These are phyloP conservation scores for Sugiyamaella boreocaroliniensis DNA, from an alignment of 805 yeast genomes.

Conservation along the genomic window DNA sequence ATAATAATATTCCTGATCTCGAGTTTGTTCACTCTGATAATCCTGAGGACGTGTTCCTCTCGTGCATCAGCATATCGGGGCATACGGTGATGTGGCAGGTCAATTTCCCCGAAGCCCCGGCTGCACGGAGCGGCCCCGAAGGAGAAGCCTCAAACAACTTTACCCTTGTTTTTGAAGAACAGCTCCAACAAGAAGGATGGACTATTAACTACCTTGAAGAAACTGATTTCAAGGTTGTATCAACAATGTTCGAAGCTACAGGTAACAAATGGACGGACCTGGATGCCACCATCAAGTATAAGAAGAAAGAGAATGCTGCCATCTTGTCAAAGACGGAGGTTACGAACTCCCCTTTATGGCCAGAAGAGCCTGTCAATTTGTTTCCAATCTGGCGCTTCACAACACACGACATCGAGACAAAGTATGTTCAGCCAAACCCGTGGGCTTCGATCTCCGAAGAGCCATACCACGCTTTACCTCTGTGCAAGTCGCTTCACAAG, in stretches of 20 bases:
- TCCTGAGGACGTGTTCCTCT: slow-evolving; percentile 25
- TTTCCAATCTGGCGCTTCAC: slow-evolving; percentile 20
- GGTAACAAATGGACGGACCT: slow-evolving; percentile 41
- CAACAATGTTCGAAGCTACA: slow-evolving; percentile 39
- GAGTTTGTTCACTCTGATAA: slow-evolving; percentile 31
- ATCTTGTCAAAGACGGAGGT: neutral
- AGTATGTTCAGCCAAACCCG: slow-evolving; percentile 7
- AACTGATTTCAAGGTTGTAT: slow-evolving; percentile 43
- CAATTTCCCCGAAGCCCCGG: neutral
- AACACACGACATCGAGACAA: slow-evolving; percentile 16
- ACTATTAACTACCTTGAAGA: slow-evolving; percentile 38
- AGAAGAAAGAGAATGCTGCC: slow-evolving; percentile 6
- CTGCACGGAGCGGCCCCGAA: neutral
- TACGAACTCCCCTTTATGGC: neutral
- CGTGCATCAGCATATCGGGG: slow-evolving; percentile 43
- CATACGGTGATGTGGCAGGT: slow-evolving; percentile 24
- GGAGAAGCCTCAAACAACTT: neutral
- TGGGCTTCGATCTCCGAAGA: slow-evolving; percentile 13
- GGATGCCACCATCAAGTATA: slow-evolving; percentile 16
- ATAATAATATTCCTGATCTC: slow-evolving; percentile 54
- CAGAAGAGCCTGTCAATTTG: neutral
- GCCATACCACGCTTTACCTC: slow-evolving; percentile 13
- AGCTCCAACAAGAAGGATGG: slow-evolving; percentile 49
- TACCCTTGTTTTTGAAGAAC: slow-evolving; percentile 3
- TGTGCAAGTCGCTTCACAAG: slow-evolving; percentile 9